Conservation (phyloP, 495 filamentous ascomycete genomes). For the Jackrogersella minutella region DNA sequence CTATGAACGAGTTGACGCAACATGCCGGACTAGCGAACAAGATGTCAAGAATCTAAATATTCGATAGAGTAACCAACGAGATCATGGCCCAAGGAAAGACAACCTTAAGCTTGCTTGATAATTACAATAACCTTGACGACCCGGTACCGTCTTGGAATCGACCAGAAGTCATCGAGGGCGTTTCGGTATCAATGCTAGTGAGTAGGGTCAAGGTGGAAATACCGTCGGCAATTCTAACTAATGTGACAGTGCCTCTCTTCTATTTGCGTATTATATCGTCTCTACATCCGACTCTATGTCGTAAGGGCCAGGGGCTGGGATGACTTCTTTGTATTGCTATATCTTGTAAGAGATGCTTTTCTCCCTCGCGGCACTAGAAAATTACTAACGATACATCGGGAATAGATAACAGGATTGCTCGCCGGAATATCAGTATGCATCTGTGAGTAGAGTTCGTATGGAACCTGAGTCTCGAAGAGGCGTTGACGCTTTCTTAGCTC, state of each 20-base stretch:
- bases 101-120: constrained; percentile 17
- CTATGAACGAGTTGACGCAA: background rate
- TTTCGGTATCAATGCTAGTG: constrained; percentile 23
- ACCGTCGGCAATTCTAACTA: background rate
- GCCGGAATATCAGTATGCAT: constrained; percentile 39
- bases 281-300: constrained; percentile 42
- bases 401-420: constrained; percentile 36
- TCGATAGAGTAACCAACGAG: background rate
- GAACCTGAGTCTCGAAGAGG: background rate
- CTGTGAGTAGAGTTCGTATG: constrained; percentile 23
- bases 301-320: constrained; percentile 41
- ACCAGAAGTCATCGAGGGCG: constrained; percentile 9
- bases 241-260: constrained; percentile 40
- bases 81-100: constrained; percentile 21
- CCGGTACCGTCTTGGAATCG: constrained; percentile 41
- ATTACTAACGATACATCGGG: background rate
- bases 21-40: background rate
- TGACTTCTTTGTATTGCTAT: constrained; percentile 45
- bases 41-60: background rate
- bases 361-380: background rate
- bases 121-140: constrained; percentile 43
- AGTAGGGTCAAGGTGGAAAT: background rate
- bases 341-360: constrained; percentile 32
- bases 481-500: constrained; percentile 7
- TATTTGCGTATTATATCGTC: constrained; percentile 41